Conservation (phyloP, 768 basidiomycete species). For the Suillus subalutaceus region DNA sequence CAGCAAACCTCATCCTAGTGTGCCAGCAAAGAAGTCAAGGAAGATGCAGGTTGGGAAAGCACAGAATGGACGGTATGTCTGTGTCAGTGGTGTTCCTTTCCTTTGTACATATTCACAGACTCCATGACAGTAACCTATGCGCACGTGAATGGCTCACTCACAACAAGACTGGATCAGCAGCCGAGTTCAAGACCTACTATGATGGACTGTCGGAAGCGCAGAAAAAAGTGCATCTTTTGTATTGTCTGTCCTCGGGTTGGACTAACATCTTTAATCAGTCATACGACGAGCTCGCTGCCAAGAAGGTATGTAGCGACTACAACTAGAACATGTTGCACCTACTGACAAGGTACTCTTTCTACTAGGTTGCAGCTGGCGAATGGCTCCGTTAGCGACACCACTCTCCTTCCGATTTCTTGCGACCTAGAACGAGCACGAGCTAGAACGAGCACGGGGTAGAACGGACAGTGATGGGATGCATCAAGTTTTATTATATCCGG, state of each 20-base stretch:
- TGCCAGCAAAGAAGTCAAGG: background rate
- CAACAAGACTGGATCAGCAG: background rate
- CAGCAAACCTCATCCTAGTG: background rate
- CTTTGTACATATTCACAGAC: background rate
- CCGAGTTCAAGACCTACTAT: background rate
- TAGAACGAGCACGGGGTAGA: too few species aligned
- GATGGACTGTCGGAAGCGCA: background rate
- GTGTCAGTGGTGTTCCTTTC: background rate
- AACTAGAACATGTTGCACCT: too few species aligned
- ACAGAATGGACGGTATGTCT: constrained; percentile 4
- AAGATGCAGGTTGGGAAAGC: constrained; percentile 2
- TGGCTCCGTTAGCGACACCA: too few species aligned
- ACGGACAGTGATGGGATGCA: too few species aligned
- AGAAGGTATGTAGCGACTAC: too few species aligned
- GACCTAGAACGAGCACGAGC: too few species aligned
- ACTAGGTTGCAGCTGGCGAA: too few species aligned
- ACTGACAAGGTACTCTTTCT: too few species aligned
- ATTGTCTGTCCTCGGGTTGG: background rate
- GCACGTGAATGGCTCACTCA: background rate
- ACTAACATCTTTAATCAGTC: too few species aligned
- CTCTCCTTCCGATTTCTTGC: too few species aligned
- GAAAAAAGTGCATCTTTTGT: background rate
- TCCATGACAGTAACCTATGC: background rate
- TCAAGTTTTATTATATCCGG: too few species aligned
- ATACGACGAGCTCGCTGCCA: too few species aligned